These are phyloP conservation scores for Coprinopsis strossmayeri DNA, from an alignment of 768 basidiomycete species.

Conservation along the genomic window DNA sequence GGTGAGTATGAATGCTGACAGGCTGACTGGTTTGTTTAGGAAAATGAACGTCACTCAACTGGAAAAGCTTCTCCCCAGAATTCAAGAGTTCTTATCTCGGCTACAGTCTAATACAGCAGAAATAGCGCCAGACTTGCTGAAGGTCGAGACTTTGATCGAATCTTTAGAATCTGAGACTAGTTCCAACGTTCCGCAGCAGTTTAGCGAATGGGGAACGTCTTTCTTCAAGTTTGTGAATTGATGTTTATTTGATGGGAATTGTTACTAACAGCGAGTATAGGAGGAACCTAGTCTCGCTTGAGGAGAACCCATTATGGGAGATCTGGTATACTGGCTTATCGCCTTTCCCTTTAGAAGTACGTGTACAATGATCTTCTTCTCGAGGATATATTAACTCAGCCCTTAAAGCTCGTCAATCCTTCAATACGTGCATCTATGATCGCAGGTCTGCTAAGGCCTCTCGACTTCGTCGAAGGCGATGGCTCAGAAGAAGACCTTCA, in stretches of 20 bases:
- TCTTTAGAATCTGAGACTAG: not conserved
- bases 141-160: not conserved
- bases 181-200: not conserved
- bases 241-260: too few species aligned
- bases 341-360: constrained; percentile 63
- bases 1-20: not conserved
- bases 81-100: not conserved
- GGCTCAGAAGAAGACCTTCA: not conserved
- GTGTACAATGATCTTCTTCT: not conserved
- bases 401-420: constrained; percentile 57
- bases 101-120: too few species aligned
- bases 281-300: constrained; percentile 24
- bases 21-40: constrained; percentile 18
- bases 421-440: constrained; percentile 56
- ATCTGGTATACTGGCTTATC: constrained; percentile 66
- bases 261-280: not conserved
- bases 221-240: constrained; percentile 2
- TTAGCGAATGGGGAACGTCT: not conserved
- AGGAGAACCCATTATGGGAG: constrained; percentile 53
- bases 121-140: not conserved
- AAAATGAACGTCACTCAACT: constrained; percentile 34
- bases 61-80: constrained; percentile 11
- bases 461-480: constrained; percentile 34
- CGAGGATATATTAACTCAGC: not conserved
- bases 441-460: constrained; percentile 54